Base-by-base conservation (phyloP, 257 asterid species). In the Echium plantagineum region DNA sequence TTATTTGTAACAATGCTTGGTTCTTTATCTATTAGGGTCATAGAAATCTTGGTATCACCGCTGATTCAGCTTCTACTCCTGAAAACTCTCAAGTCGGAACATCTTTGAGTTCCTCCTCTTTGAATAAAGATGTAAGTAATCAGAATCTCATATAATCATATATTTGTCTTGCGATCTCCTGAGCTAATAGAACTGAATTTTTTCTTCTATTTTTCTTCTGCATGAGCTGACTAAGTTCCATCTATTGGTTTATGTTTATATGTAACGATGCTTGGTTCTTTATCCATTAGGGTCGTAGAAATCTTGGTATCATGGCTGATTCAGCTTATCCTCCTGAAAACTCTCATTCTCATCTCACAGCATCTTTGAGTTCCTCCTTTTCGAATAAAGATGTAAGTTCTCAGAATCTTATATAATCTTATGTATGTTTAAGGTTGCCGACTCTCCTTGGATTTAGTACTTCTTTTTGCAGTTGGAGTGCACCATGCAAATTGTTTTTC, bases 381-480 rank as follows among this genome's bases (percentile, higher is more conserved):
- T 75, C 53, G 68, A 72, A 71, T 63, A 76, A 69, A 66, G 87
- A 81, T 47, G 93, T 81, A 73, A 79, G 93, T 71, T 67, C 21
- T 69, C 57, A 59, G 19, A 63, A 30, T 28, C 26, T 35, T 58
- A 52, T 55, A 26, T 64, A 57, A 21, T 55, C 63, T 60, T 21
- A 22, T 28, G 26, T 28, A 21, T 19, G n/a, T 52, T 30, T 31
- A 16, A 30, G 22, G 22, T 3, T 32, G 16, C 18, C 20, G 15
- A 19, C 16, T 35, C 31, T 42, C 9, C 31, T 24, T 61, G 17
- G 56, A 42, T 42, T 26, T 19, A 19, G 17, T 21, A 20, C 55
- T 13, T 35, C 12, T 13, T 7, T 35, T 10, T 26, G 48, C 22
- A 18, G 20, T 18, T 18, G 52, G 35, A 19, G 55, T 51, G 49